Percentiles rank a stretch among this genome's conserved stretches.
Evolutionary conservation across 495 filamentous ascomycete genomes (phyloP).

Genomic region (Achaetomiella virescens): DNA sequence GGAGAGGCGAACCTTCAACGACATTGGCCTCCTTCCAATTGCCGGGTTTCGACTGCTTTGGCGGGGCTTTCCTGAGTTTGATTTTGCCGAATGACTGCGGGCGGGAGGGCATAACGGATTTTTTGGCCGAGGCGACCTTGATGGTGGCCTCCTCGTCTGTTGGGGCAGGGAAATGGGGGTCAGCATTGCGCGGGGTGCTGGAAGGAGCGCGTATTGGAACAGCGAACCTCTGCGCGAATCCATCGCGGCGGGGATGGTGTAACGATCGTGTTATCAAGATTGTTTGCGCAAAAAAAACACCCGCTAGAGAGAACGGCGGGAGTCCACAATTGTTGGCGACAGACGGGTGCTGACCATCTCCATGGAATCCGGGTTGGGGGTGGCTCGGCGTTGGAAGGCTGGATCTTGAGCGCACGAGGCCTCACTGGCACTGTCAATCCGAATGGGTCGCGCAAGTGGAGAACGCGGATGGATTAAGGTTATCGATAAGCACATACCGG

Average conservation of each 20-base stretch:
- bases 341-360: slow-evolving; percentile 10
- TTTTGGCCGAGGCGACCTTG: slow-evolving; percentile 55
- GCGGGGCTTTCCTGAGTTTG: slow-evolving; percentile 60
- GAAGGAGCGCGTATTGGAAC: background rate
- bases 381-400: background rate
- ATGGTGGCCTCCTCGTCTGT: slow-evolving; percentile 49
- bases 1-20: slow-evolving; percentile 47
- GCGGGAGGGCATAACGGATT: slow-evolving; percentile 30
- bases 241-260: slow-evolving; percentile 19
- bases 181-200: background rate
- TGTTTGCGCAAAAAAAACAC: slow-evolving; percentile 1
- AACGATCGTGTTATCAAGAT: slow-evolving; percentile 11
- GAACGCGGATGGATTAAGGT: slow-evolving; percentile 10
- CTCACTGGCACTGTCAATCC: background rate
- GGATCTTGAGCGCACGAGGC: background rate
- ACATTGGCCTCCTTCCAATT: slow-evolving; percentile 49
- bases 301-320: background rate
- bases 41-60: slow-evolving; percentile 52
- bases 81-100: slow-evolving; percentile 43
- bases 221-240: slow-evolving; percentile 30
- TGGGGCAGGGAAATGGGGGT: background rate
- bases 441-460: slow-evolving; percentile 6
- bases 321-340: background rate
- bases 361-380: background rate
- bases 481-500: slow-evolving; percentile 15